Evolutionary conservation across 2,329 filamentous ascomycete species (phyloP).

Genomic region (Fusarium sp.): DNA sequence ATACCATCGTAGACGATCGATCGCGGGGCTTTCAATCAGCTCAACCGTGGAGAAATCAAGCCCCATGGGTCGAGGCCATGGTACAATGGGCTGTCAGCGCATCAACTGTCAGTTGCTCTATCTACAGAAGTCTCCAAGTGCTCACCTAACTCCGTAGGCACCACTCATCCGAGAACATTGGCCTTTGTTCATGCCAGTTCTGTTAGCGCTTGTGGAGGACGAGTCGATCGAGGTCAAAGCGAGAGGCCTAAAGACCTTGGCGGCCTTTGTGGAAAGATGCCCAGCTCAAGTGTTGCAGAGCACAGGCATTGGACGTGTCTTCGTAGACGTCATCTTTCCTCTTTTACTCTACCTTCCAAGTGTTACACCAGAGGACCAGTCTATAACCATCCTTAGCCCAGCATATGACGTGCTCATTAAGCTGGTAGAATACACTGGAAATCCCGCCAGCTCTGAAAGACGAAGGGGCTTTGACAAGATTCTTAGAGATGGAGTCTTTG

Average conservation of each 20-base stretch:
- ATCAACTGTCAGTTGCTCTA: conserved; percentile 58
- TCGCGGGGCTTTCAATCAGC: conserved; percentile 3
- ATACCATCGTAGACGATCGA: conserved; percentile 19
- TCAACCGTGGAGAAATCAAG: conserved; percentile 41
- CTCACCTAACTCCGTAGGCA: conserved; percentile 47
- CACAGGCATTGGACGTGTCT: conserved; percentile 74
- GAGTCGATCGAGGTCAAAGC: conserved; percentile 62
- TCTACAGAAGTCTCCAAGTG: not conserved
- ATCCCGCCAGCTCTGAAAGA: conserved; percentile 42
- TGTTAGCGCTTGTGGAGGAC: conserved; percentile 77
- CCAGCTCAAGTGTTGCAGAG: conserved; percentile 64
- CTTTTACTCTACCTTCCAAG: conserved; percentile 81
- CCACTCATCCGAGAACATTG: conserved; percentile 66
- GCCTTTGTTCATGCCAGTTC: conserved; percentile 75
- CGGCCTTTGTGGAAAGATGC: conserved; percentile 65
- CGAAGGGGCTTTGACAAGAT: conserved; percentile 63
- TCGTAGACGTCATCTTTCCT: conserved; percentile 76
- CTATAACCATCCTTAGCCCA: conserved; percentile 69
- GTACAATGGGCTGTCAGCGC: conserved; percentile 65
- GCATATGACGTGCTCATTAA: conserved; percentile 75
- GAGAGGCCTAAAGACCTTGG: conserved; percentile 66
- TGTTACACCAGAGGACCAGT: conserved; percentile 79
- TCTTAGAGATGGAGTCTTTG: conserved; percentile 66
- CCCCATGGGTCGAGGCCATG: conserved; percentile 38
- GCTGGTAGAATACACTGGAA: conserved; percentile 57